These are phyloP conservation scores for Blepharisma undulans DNA, from an alignment of 169 alveolate genomes.

Conservation along the genomic window DNA sequence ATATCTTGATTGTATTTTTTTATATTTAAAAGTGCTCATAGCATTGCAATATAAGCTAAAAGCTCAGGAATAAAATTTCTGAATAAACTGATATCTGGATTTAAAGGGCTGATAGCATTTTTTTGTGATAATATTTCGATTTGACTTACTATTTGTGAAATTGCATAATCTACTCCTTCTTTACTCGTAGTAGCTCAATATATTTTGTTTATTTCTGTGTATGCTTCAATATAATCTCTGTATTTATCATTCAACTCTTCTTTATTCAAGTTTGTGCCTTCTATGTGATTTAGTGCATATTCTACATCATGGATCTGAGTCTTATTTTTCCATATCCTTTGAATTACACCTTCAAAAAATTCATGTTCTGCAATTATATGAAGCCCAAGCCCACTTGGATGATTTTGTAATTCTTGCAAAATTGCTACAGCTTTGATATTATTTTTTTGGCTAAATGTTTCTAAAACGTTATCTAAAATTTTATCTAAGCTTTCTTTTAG, in stretches of 20 bases:
- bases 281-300: background rate
- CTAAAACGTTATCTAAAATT: background rate
- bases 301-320: background rate
- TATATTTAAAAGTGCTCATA: too few relatives aligned
- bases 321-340: background rate
- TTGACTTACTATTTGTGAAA: too few relatives aligned
- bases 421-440: background rate
- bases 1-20: too few relatives aligned
- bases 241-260: background rate
- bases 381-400: background rate
- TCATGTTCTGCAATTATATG: background rate
- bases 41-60: too few relatives aligned
- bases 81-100: too few relatives aligned
- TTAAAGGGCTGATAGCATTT: too few relatives aligned
- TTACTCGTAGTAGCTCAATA: too few relatives aligned
- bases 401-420: background rate
- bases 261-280: background rate
- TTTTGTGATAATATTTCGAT: too few relatives aligned
- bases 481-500: background rate
- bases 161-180: too few relatives aligned
- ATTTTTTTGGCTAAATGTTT: background rate
- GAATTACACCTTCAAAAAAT: background rate
- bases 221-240: background rate
- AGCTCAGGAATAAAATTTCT: too few relatives aligned
- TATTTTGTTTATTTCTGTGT: too few relatives aligned